These are phyloP conservation scores for Calonectria leucothoes DNA, from an alignment of 2,329 filamentous ascomycete genomes.

Conservation along the genomic window DNA sequence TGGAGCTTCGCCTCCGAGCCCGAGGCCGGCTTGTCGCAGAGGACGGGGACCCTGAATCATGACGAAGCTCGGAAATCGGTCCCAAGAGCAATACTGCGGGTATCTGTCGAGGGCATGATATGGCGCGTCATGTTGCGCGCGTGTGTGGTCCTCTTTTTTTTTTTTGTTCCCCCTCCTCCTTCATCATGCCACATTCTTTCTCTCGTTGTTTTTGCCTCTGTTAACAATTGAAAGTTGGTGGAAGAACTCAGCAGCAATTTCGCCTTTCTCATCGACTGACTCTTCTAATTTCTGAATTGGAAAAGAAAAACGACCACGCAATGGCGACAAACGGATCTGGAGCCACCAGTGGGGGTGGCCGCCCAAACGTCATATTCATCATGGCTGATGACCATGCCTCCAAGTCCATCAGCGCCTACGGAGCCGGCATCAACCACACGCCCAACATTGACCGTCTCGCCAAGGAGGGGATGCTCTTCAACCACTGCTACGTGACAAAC, in stretches of 20 bases:
- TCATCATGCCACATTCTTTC: not conserved
- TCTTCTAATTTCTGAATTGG: not conserved
- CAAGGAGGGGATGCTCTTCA: constrained; percentile 61
- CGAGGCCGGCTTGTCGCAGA: constrained; percentile 12
- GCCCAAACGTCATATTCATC: constrained; percentile 57
- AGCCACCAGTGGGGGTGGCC: not conserved
- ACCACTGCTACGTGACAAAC: constrained; percentile 67
- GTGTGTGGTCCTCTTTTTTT: not conserved
- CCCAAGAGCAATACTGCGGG: not conserved
- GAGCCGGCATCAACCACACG: constrained; percentile 62
- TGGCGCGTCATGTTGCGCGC: constrained; percentile 7
- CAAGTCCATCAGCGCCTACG: constrained; percentile 61
- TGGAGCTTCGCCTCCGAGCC: constrained; percentile 20
- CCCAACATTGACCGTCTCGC: constrained; percentile 64
- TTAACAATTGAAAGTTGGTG: not conserved
- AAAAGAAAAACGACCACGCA: not conserved
- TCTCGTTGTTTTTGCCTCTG: not conserved
- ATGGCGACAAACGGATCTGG: constrained; percentile 14
- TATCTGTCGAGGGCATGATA: not conserved
- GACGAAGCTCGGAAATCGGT: constrained; percentile 30
- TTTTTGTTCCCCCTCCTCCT: not conserved
- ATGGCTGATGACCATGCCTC: constrained; percentile 67
- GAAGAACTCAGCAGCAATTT: not conserved
- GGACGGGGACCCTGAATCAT: constrained; percentile 16
- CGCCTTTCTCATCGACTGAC: not conserved